These are phyloP conservation scores for Clarireedia hainanense DNA, from an alignment of 2,329 filamentous ascomycete species.

Conservation along the genomic window DNA sequence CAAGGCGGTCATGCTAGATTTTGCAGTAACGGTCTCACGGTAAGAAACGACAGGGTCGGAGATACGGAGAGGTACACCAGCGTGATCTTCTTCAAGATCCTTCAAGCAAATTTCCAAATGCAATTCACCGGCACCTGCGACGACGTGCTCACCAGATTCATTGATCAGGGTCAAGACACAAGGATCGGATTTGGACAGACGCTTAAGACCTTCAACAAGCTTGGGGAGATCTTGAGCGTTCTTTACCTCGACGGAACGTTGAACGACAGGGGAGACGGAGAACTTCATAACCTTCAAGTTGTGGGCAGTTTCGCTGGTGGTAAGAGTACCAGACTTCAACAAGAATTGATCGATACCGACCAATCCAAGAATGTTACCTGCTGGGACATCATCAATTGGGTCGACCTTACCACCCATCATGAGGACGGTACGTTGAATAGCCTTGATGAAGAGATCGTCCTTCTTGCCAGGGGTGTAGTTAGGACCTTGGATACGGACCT, in stretches of 20 bases:
- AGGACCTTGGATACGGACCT: slow-evolving; percentile 99
- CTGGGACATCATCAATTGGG: slow-evolving; percentile 97
- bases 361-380: slow-evolving; percentile 99
- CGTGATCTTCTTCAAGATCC: slow-evolving; percentile 99
- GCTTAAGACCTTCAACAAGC: slow-evolving; percentile 99
- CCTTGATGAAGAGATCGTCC: slow-evolving; percentile 98
- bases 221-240: slow-evolving; percentile 99
- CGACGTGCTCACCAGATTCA: slow-evolving; percentile 96
- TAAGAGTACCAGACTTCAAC: slow-evolving; percentile 99
- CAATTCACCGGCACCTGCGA: slow-evolving; percentile 98
- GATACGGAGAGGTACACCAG: slow-evolving; percentile 93
- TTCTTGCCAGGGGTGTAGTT: slow-evolving; percentile 98
- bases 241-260: slow-evolving; percentile 98
- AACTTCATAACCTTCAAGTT: slow-evolving; percentile 99
- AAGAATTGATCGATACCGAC: slow-evolving; percentile 99
- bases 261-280: slow-evolving; percentile 98
- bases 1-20: slow-evolving; percentile 90
- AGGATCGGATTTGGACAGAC: slow-evolving; percentile 99
- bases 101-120: slow-evolving; percentile 99
- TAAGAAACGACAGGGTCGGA: slow-evolving; percentile 98
- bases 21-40: slow-evolving; percentile 84
- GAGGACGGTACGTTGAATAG: slow-evolving; percentile 97
- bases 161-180: slow-evolving; percentile 88
- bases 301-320: slow-evolving; percentile 94
- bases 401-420: slow-evolving; percentile 99